phyloP scores from a whole-genome alignment of 2,329 filamentous ascomycete genomes.

The Boeremia exigua region DNA sequence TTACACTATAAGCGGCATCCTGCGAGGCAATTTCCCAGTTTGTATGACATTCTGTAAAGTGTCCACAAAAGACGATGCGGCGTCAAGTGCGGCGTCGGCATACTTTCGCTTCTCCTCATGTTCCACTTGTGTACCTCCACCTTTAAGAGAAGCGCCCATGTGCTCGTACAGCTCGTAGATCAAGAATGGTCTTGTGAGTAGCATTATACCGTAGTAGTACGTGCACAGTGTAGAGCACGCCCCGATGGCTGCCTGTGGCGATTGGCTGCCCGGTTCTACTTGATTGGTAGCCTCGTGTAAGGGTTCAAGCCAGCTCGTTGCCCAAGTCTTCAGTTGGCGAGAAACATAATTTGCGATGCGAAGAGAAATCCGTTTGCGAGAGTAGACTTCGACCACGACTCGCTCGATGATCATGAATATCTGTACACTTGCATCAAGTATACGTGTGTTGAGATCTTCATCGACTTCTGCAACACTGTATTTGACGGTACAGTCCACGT shows the following conservation, averaged over 20 bases:
- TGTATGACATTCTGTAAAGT: constrained; percentile 30
- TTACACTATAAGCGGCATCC: constrained; percentile 43
- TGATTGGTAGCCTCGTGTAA: constrained; percentile 38
- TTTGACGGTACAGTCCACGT: constrained; percentile 56
- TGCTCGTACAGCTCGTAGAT: constrained; percentile 56
- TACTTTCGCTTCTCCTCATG: constrained; percentile 37
- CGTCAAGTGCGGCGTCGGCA: constrained; percentile 40
- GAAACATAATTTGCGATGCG: constrained; percentile 51
- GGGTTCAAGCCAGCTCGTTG: constrained; percentile 40
- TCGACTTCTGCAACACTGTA: constrained; percentile 39
- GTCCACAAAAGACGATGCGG: constrained; percentile 36
- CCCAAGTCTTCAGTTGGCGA: constrained; percentile 51
- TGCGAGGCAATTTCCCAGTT: constrained; percentile 29
- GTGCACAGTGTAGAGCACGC: constrained; percentile 59
- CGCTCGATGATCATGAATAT: constrained; percentile 58
- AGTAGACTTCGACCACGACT: constrained; percentile 55
- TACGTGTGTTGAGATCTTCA: constrained; percentile 24
- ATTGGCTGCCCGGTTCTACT: constrained; percentile 22
- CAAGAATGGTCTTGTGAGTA: constrained; percentile 60
- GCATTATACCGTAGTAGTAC: constrained; percentile 62
- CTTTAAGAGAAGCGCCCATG: constrained; percentile 40
- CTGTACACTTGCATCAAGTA: constrained; percentile 49
- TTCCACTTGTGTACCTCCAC: constrained; percentile 31
- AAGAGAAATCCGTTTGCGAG: constrained; percentile 49
- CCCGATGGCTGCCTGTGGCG: constrained; percentile 44